Evolutionary conservation across 129 eudicot species (phyloP).

Genomic region (Helianthus annuus): DNA sequence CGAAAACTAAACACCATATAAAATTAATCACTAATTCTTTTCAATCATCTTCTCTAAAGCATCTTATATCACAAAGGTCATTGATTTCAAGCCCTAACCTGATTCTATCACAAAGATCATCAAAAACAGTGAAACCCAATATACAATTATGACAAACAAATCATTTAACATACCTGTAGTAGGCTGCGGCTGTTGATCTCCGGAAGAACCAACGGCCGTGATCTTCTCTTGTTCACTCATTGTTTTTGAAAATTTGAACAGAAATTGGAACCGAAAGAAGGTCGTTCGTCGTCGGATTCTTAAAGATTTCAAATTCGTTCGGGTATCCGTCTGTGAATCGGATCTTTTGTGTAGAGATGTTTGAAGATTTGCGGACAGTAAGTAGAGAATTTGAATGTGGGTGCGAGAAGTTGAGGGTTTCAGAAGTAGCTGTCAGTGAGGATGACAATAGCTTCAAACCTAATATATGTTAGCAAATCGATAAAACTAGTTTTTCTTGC

Average conservation of each 20-base stretch:
- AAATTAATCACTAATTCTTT: not conserved
- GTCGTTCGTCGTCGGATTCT: constrained; percentile 6
- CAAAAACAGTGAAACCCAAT: not conserved
- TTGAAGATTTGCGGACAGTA: not conserved
- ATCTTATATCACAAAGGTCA: not conserved
- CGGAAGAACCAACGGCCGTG: constrained; percentile 16
- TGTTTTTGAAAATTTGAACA: not conserved
- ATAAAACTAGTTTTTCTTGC: too few species aligned
- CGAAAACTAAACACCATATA: not conserved
- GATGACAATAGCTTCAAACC: not conserved
- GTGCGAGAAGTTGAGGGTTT: constrained; percentile 19
- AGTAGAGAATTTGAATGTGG: not conserved
- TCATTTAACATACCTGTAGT: constrained; percentile 21
- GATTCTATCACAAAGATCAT: not conserved
- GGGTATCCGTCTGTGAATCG: not conserved
- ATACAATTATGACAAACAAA: not conserved
- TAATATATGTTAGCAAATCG: not conserved
- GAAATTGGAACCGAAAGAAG: not conserved
- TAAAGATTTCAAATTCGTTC: not conserved
- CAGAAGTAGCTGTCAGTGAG: constrained; percentile 12
- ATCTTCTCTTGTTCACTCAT: constrained; percentile 20
- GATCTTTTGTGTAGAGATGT: not conserved
- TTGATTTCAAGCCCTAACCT: not conserved
- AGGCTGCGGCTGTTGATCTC: constrained; percentile 27
- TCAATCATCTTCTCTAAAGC: not conserved